Base-by-base conservation (phyloP, 257 asterid species). In the Thymus quinquecostatus region DNA sequence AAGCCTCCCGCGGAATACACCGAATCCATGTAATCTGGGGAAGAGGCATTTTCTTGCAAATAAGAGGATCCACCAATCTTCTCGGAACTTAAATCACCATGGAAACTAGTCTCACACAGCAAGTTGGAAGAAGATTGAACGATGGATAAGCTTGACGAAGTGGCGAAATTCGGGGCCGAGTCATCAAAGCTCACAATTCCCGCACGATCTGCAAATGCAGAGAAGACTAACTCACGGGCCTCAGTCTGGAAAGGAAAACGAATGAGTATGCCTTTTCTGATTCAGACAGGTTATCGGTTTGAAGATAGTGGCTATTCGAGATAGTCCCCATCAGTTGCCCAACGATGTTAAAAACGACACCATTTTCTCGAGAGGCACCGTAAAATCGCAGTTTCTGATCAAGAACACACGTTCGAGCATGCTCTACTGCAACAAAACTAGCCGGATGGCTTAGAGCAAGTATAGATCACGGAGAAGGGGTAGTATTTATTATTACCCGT, bases 391-490 rank as follows among this genome's bases (percentile, higher is more conserved):
- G 66, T 80, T 85, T 92, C 65, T 85, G 71, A 82, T 84, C 97
- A 58, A 91, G 77, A 58, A 86, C 87, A 76, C 99, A 94, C 2
- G 99, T 89, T 68, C 74, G 83, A 55, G 99, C 96, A 82, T 94
- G 99, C 59, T 91, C 99, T 10, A 82, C 80, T 0, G 84, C 78
- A 49, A 82, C 86, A 0, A 43, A 43, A 6, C 11, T 9, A 43
- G 48, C 5, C 21, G 21, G 21, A 21, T 21, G 21, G 21, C 21
- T 21, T 10, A 14, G 32, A 21, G 7, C n/a, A 4, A 47, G 53
- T 47, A 43, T 43, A 43, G 21, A 3, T 10, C 34, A 29, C 34
- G 14, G 14, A 68, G 45, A 41, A 56, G 80, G 64, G 34, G 2
- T 57, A 50, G 53, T 28, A 55, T 36, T 7, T 27, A 41, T 21